Base-by-base conservation (phyloP, 495 filamentous ascomycete species). In the Penicillium desertorum region DNA sequence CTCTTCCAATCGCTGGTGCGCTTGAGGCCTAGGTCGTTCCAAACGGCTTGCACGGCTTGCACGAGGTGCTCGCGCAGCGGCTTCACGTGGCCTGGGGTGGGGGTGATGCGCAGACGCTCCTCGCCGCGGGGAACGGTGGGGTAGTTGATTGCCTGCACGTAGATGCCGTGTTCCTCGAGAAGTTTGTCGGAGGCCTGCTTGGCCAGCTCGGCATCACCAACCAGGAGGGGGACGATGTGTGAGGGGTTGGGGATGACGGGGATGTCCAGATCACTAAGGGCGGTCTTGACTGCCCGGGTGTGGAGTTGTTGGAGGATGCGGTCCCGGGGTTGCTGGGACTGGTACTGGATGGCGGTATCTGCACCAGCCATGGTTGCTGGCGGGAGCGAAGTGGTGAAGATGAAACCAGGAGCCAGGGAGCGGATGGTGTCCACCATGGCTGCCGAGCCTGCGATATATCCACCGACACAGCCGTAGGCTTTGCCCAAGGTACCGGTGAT, bases 71-170 rank as follows among this genome's bases (percentile, higher is more conserved):
- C 86, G 54, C 89, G 89, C 69, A 86, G 91, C 59, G 88, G 79
- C 69, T 86, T 86, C 50, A 83, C 84, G 68, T 98, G 94, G 34
- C 94, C 94, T 0, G 94, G 94, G 10, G 94, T 98, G 0, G 94
- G 94, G 8, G 94, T 98, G 70, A 98, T 89, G 61, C 94, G 87
- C 49, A 98, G 83, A 30, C 94, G 88, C 75, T 98, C 94, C 76
- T 98, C 90, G 14, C 94, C 94, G 5, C 93, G 89, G 2, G 94
- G 94, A 2, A 98, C 94, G 52, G 94, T 98, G 7, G 94, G 94
- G 75, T 98, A 98, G 76, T 98, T 98, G 81, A 98, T 98, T 55
- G 90, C 90, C 74, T 98, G 94, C 14, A 98, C 94, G 67, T 98
- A 98, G 72, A 98, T 98, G 45, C 84, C 84, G 73, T 94, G 87